A percentile compares a stretch with the other conserved stretches of the same genome.
Conservation (phyloP, 139 green algal genomes). For the Chlorella ohadii region DNA sequence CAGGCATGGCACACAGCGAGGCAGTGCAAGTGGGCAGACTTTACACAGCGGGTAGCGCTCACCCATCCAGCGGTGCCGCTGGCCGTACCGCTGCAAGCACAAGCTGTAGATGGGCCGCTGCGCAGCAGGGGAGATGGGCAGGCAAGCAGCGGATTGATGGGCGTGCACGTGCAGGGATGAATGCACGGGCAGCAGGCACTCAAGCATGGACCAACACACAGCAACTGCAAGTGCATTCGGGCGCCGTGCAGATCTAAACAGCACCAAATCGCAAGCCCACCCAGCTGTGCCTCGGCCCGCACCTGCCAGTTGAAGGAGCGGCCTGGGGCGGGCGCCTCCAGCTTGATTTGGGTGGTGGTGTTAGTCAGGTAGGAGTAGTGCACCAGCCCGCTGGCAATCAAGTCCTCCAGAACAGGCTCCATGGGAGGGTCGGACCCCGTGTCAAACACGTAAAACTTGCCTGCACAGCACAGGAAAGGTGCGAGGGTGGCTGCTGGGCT, state of each 20-base stretch:
- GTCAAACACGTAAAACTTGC: constrained; percentile 36
- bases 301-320: constrained; percentile 25
- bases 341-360: neutral
- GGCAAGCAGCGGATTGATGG: no score
- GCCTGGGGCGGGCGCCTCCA: neutral
- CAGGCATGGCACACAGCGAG: neutral
- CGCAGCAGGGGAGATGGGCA: no score
- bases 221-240: no score
- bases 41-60: neutral
- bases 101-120: constrained; percentile 11
- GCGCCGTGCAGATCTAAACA: no score
- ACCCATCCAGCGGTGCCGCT: constrained; percentile 25
- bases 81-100: constrained; percentile 16
- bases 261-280: no score
- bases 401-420: constrained; percentile 16
- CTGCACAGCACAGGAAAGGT: neutral
- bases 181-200: no score
- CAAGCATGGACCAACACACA: no score
- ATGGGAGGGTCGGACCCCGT: neutral
- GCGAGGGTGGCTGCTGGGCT: no score
- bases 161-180: no score
- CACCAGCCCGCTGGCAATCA: constrained; percentile 25
- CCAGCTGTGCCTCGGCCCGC: no score
- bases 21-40: neutral
- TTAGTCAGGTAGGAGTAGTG: constrained; percentile 16